These are phyloP conservation scores for Kodamaea sp. DNA, from an alignment of 1,139 yeast species.

Conservation along the genomic window DNA sequence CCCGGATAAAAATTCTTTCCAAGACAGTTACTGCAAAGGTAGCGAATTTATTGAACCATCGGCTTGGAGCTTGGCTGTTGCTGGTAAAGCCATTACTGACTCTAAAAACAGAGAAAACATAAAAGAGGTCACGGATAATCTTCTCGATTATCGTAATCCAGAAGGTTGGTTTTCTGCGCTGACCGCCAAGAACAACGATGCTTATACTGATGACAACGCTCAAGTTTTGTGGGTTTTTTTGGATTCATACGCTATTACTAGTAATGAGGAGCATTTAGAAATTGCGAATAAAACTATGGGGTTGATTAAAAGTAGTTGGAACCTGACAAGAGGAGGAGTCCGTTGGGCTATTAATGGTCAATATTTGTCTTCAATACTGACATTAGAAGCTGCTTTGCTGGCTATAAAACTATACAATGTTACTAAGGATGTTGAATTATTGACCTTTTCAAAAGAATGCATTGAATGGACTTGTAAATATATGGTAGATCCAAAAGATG, in stretches of 20 bases:
- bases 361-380: constrained; percentile 15
- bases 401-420: constrained; percentile 12
- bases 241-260: constrained; percentile 9
- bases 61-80: constrained; percentile 13
- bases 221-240: constrained; percentile 15
- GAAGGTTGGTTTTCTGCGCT: constrained; percentile 15
- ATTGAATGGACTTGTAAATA: constrained; percentile 11
- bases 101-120: constrained; percentile 4
- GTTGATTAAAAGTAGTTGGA: constrained; percentile 12
- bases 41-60: constrained; percentile 7
- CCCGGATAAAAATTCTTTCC: constrained; percentile 6
- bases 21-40: constrained; percentile 8
- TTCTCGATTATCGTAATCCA: constrained; percentile 9
- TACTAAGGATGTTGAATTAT: constrained; percentile 6
- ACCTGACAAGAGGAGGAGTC: constrained; percentile 11
- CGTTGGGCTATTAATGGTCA: constrained; percentile 12
- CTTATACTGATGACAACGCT: constrained; percentile 16
- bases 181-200: constrained; percentile 13
- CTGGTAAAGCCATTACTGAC: constrained; percentile 12
- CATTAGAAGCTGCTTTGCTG: constrained; percentile 14
- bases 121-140: constrained; percentile 7
- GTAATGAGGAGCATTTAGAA: constrained; percentile 7
- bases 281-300: constrained; percentile 9
- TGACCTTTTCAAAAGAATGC: constrained; percentile 10
- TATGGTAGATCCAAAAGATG: constrained; percentile 11